A percentile compares a stretch with the other conserved stretches of the same genome.
Evolutionary conservation across 2,329 filamentous ascomycete species (phyloP).

Genomic region (Metarhizium brunneum): DNA sequence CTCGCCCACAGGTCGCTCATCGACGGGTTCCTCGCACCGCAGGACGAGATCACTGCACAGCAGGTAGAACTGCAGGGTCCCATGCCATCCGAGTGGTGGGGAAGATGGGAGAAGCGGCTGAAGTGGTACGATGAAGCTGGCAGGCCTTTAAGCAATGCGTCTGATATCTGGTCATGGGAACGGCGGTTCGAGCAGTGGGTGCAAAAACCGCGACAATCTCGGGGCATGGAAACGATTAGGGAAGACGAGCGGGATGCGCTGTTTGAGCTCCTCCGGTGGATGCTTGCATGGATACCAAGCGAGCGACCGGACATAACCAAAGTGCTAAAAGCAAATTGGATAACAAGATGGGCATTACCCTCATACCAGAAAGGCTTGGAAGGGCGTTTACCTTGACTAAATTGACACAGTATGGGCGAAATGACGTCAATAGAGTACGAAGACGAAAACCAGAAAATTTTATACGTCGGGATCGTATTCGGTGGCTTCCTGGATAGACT

Average conservation of each 20-base stretch:
- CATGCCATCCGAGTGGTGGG: conserved; percentile 14
- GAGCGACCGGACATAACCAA: conserved; percentile 7
- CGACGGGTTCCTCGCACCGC: conserved; percentile 6
- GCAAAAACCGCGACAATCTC: conserved; percentile 8
- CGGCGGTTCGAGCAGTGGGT: conserved; percentile 11
- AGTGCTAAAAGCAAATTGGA: conserved; percentile 8
- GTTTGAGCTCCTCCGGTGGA: conserved; percentile 4
- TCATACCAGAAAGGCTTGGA: conserved; percentile 6
- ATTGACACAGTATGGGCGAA: neutral
- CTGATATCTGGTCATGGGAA: conserved; percentile 10
- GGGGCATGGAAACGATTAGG: conserved; percentile 4
- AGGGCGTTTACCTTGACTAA: neutral
- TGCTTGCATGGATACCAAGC: conserved; percentile 11
- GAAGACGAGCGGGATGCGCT: conserved; percentile 10
- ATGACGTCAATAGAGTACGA: too few species aligned
- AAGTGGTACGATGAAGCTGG: conserved; percentile 13
- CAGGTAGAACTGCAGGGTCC: conserved; percentile 6
- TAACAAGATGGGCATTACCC: conserved; percentile 10
- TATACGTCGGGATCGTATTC: too few species aligned
- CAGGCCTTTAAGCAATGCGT: conserved; percentile 5
- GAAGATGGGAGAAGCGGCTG: conserved; percentile 10
- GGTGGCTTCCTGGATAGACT: too few species aligned
- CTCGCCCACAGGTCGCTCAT: conserved; percentile 17
- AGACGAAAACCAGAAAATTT: too few species aligned
- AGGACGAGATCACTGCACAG: neutral